These are phyloP conservation scores for Xylariales sp. DNA, from an alignment of 2,329 filamentous ascomycete genomes.

Conservation along the genomic window DNA sequence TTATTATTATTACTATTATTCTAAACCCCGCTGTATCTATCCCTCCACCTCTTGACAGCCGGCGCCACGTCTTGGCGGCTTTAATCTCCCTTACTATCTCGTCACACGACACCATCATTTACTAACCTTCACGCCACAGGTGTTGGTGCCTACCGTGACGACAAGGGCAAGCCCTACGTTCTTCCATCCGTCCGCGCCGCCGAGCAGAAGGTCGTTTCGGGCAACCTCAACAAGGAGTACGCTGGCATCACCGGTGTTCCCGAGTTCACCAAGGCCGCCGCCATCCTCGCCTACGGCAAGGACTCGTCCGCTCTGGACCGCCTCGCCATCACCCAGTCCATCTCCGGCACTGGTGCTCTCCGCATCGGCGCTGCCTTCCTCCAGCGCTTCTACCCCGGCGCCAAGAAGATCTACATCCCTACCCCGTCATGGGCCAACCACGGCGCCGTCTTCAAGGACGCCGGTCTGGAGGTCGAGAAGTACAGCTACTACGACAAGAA, in stretches of 20 bases:
- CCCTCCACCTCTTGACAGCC: slow-evolving; percentile 8
- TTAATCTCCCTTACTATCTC: slow-evolving; percentile 1
- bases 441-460: slow-evolving; percentile 91
- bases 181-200: slow-evolving; percentile 88
- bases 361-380: slow-evolving; percentile 94
- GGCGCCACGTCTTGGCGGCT: neutral
- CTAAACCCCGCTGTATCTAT: neutral
- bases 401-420: slow-evolving; percentile 95
- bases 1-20: neutral
- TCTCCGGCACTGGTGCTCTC: slow-evolving; percentile 94
- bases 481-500: slow-evolving; percentile 99
- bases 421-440: slow-evolving; percentile 98
- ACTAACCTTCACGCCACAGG: slow-evolving; percentile 43
- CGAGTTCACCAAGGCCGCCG: slow-evolving; percentile 88
- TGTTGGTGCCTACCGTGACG: slow-evolving; percentile 97
- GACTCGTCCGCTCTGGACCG: slow-evolving; percentile 73
- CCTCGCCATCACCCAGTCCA: slow-evolving; percentile 92
- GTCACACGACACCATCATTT: slow-evolving; percentile 11
- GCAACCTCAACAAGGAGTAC: slow-evolving; percentile 91
- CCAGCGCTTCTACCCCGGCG: slow-evolving; percentile 81
- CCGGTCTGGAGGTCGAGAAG: slow-evolving; percentile 84
- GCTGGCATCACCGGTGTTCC: slow-evolving; percentile 95
- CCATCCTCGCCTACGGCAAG: slow-evolving; percentile 82
- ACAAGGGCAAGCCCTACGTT: slow-evolving; percentile 96
- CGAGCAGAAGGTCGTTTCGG: slow-evolving; percentile 78